Evolutionary conservation across 169 alveolate genomes (phyloP), one percentile per base, ranked within the genome.

Genomic region (Plasmodium coatneyi): DNA sequence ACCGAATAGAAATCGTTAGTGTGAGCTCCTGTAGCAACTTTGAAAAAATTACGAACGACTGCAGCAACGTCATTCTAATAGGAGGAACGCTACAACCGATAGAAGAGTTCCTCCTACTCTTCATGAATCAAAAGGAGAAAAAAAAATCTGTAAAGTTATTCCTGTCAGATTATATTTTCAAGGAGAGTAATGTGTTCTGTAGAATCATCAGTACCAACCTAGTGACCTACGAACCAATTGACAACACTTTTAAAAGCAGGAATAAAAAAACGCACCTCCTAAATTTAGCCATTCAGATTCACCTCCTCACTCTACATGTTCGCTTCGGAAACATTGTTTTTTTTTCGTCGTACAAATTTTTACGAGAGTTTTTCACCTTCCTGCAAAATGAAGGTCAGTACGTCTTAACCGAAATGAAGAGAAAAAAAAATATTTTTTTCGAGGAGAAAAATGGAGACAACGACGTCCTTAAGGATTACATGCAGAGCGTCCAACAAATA

Each of bases 271-370:
- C n/a, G 30, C 93, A 95, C 32, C 46, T 95, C 22, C 28, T 81
- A n/a, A 92, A 95, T 71, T 46, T 94, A n/a, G 83, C 95, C 49
- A 30, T 92, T 28, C 70, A 95, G 49, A 76, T 96, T 49, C 70
- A 74, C 36, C 60, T 92, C 1, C 74, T 96, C 34, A 92, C 95
- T 2, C 30, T 86, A 2, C 43, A 78, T 12, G 96, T 96, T 36
- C 96, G 96, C 14, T 90, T 95, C 34, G 98, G 98, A 60, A 82
- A 96, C 19, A 95, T 97, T 22, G 96, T 96, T 19, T 97, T 97
- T 54, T 86, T 96, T 39, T 95, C 97, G 52, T 96, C 98, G 1
- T 96, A 94, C 56, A 76, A 56, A 0, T 96, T 92, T 83, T 92
- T 96, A 46, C 74, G 95, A 22, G 41, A 49, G 12, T 86, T 97